Evolutionary conservation across 768 basidiomycete genomes (phyloP).

Genomic region (Galerina sulciceps): DNA sequence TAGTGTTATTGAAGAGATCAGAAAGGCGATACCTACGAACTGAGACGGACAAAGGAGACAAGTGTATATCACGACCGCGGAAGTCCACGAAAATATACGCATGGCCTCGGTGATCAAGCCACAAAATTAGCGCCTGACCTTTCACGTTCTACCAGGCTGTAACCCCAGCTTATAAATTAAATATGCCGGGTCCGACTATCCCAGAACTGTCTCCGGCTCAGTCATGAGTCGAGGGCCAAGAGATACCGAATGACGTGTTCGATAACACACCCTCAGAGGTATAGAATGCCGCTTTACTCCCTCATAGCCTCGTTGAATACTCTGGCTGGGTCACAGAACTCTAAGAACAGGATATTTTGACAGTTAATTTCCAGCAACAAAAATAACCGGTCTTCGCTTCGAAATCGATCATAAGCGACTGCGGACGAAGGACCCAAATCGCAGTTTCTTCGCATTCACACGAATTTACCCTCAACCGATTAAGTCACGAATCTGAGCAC

Average conservation of each 20-base stretch:
- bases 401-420: slow-evolving; percentile 11
- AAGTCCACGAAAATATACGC: background rate
- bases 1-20: too few species aligned
- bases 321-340: background rate
- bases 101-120: background rate
- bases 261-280: background rate
- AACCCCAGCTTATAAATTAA: background rate
- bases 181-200: slow-evolving; percentile 3
- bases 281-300: slow-evolving; percentile 10
- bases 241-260: background rate
- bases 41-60: too few species aligned
- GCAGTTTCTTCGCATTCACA: slow-evolving; percentile 18
- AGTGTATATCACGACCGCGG: too few species aligned
- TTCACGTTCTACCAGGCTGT: background rate
- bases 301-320: slow-evolving; percentile 1
- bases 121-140: background rate
- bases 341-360: background rate
- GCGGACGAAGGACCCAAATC: slow-evolving; percentile 13
- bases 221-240: background rate
- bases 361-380: background rate
- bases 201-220: slow-evolving; percentile 6
- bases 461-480: slow-evolving; percentile 6
- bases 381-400: background rate
- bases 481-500: slow-evolving; percentile 2
- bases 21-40: too few species aligned